These are phyloP conservation scores for Leptodontidium sp. DNA, from an alignment of 2,329 filamentous ascomycete genomes.

Conservation along the genomic window DNA sequence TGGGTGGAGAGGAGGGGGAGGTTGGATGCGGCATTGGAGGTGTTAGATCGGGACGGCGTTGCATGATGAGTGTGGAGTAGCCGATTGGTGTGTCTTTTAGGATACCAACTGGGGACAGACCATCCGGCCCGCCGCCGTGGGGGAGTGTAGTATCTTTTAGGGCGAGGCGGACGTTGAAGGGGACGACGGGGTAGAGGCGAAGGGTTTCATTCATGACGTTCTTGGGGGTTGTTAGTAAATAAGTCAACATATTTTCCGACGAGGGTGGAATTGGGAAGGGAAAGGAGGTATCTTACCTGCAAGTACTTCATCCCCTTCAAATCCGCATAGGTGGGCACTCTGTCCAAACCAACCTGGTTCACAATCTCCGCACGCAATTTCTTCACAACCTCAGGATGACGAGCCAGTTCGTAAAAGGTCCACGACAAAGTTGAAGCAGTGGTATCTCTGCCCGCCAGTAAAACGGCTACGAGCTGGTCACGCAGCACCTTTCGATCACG, in stretches of 20 bases:
- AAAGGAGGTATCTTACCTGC: conserved; percentile 45
- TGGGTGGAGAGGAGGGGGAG: conserved; percentile 58
- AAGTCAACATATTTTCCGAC: neutral
- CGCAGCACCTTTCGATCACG: conserved; percentile 75
- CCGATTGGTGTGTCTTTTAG: conserved; percentile 70
- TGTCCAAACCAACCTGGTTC: conserved; percentile 67
- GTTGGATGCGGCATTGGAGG: conserved; percentile 57
- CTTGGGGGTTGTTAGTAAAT: conserved; percentile 46
- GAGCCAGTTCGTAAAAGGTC: conserved; percentile 82
- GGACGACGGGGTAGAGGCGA: conserved; percentile 79
- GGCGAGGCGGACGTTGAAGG: conserved; percentile 79
- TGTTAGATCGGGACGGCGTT: conserved; percentile 71
- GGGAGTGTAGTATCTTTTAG: conserved; percentile 79
- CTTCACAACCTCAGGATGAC: conserved; percentile 70
- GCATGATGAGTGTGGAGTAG: conserved; percentile 77
- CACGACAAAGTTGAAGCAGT: conserved; percentile 85
- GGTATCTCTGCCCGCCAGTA: conserved; percentile 88
- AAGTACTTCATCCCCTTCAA: conserved; percentile 91
- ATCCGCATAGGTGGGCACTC: conserved; percentile 76
- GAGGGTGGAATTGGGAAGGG: neutral
- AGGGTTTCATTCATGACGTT: conserved; percentile 79
- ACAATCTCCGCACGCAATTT: conserved; percentile 80
- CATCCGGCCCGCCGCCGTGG: conserved; percentile 71
- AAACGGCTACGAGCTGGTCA: conserved; percentile 83
- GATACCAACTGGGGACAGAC: conserved; percentile 67